Base-by-base conservation (phyloP, 176 grass and related monocot genomes). In the Bromus sterilis region DNA sequence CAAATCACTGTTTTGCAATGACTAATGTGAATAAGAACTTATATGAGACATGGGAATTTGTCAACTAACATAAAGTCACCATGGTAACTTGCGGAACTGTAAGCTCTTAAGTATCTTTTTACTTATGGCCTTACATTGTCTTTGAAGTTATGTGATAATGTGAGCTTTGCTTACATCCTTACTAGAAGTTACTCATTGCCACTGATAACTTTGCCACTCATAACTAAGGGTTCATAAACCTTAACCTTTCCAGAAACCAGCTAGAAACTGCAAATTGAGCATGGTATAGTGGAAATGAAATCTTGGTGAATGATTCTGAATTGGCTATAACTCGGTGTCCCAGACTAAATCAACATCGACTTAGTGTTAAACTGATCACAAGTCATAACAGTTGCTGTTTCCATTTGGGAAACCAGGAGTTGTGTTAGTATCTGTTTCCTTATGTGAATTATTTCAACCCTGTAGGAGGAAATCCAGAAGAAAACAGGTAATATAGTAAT, bases 401-500 rank as follows among this genome's bases (percentile, higher is more conserved):
- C 20, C 14, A 74, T 79, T 20, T 56, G 44, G 35, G 25, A 61
- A 48, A 56, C 23, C 56, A 37, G 35, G 67, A 74, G 29, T 76
- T 58, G 46, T 49, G 21, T 9, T 75, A 14, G 16, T 42, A 15
- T 77, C 66, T 77, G 31, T 46, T 71, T 84, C 36, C 25, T 87
- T 34, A 12, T 78, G 21, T 14, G 60, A 32, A n/a, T 9, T 25
- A 32, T 56, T 66, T 46, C n/a, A 43, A 29, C 63, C 9, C 82
- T 87, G 78, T 73, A 98, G 96, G 96, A 99, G 85, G 93, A 99
- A 87, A 95, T 99, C 78, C 93, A 95, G 80, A 95, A 84, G 82
- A 99, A 95, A 93, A 99, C 91, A 75, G 96, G 96, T 57, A 78
- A 91, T 67, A 95, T 99, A 91, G 93, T 99, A 64, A 90, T 89